Evolutionary conservation across 768 basidiomycete species (phyloP).

Genomic region (Neoboletus subvelutipes): DNA sequence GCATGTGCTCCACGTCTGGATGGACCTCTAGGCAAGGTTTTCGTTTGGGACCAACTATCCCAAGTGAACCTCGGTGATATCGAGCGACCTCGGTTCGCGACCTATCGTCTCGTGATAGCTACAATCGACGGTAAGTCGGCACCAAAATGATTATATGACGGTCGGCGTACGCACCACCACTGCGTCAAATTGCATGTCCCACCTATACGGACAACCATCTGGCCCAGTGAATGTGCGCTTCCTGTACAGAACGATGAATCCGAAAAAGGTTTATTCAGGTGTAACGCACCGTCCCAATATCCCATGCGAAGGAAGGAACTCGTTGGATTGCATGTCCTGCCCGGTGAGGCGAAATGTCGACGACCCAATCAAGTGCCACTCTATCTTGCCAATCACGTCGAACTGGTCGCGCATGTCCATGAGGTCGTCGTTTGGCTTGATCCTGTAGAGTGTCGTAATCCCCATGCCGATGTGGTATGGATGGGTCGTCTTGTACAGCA

Average conservation of each 20-base stretch:
- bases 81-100: constrained; percentile 19
- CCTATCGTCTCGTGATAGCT: constrained; percentile 23
- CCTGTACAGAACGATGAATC: constrained; percentile 1
- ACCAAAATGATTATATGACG: neutral
- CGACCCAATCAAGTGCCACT: constrained; percentile 33
- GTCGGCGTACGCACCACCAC: constrained; percentile 17
- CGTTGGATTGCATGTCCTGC: constrained; percentile 22
- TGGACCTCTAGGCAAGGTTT: constrained; percentile 22
- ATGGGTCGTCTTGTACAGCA: constrained; percentile 31
- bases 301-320: constrained; percentile 27
- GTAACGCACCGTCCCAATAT: constrained; percentile 14
- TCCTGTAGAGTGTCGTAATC: constrained; percentile 27
- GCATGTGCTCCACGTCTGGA: constrained; percentile 22
- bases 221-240: constrained; percentile 34
- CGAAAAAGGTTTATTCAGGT: neutral
- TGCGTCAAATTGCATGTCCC: constrained; percentile 24
- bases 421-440: constrained; percentile 21
- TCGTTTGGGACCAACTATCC: constrained; percentile 20
- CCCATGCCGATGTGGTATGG: constrained; percentile 8
- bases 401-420: constrained; percentile 32
- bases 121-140: neutral
- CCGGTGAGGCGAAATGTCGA: constrained; percentile 32
- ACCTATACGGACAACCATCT: constrained; percentile 35
- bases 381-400: constrained; percentile 33
- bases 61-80: constrained; percentile 18